These are phyloP conservation scores for Huntiella moniliformis DNA, from an alignment of 2,329 filamentous ascomycete genomes.

Conservation along the genomic window DNA sequence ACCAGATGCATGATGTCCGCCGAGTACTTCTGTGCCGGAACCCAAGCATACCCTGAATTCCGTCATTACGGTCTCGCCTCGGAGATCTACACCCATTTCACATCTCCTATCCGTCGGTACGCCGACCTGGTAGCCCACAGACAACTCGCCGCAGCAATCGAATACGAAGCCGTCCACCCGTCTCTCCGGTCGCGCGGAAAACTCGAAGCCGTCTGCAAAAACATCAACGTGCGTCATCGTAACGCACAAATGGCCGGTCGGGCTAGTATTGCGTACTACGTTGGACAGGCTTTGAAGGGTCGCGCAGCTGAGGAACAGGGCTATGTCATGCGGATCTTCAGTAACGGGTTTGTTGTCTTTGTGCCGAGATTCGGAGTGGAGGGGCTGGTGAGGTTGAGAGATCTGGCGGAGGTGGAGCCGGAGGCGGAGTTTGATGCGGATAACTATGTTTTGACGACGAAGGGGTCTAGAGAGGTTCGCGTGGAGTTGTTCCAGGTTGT, in stretches of 20 bases:
- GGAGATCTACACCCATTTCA: slow-evolving; percentile 98
- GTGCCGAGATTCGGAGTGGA: slow-evolving; percentile 94
- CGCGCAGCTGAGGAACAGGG: slow-evolving; percentile 52
- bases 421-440: slow-evolving; percentile 73
- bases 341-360: slow-evolving; percentile 91
- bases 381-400: slow-evolving; percentile 68
- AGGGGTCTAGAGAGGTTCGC: slow-evolving; percentile 33
- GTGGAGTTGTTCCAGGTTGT: slow-evolving; percentile 89
- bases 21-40: slow-evolving; percentile 93
- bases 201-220: slow-evolving; percentile 86
- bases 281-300: slow-evolving; percentile 75
- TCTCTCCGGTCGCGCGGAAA: slow-evolving; percentile 64
- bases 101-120: slow-evolving; percentile 88
- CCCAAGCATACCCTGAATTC: slow-evolving; percentile 84
- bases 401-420: slow-evolving; percentile 54
- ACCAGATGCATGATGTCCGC: slow-evolving; percentile 98
- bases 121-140: slow-evolving; percentile 90
- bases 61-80: slow-evolving; percentile 90
- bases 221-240: slow-evolving; percentile 93
- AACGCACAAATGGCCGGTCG: slow-evolving; percentile 92
- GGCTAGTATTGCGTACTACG: slow-evolving; percentile 92
- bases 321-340: slow-evolving; percentile 93
- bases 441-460: slow-evolving; percentile 54
- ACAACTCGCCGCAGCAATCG: slow-evolving; percentile 87
- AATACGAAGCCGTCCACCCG: slow-evolving; percentile 72